Conservation (phyloP, 768 basidiomycete genomes). For the Collybiopsis confluens region DNA sequence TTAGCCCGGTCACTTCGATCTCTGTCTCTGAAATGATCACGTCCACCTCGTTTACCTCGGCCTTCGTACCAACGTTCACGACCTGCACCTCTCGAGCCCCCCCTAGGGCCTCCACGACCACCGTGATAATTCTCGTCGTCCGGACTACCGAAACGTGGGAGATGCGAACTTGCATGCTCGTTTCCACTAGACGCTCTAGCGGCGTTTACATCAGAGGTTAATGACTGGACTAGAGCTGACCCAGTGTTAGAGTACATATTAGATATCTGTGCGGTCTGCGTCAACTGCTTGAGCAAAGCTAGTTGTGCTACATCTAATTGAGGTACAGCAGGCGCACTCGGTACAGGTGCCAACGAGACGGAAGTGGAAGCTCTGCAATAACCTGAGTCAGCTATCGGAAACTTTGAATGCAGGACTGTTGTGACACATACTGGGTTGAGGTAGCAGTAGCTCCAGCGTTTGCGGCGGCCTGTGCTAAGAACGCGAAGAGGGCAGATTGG, state of each 20-base stretch:
- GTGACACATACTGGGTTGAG: constrained; percentile 32
- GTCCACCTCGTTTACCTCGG: constrained; percentile 52
- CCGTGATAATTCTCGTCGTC: constrained; percentile 50
- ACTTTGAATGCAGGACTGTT: background rate
- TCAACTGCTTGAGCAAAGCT: constrained; percentile 72
- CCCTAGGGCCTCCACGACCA: constrained; percentile 54
- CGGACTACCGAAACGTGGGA: constrained; percentile 42
- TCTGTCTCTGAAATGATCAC: constrained; percentile 39
- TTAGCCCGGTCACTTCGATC: constrained; percentile 42
- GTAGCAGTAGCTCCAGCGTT: constrained; percentile 32
- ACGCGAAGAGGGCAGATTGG: constrained; percentile 63
- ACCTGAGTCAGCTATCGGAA: background rate
- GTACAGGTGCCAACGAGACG: constrained; percentile 41
- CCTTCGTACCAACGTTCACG: constrained; percentile 32
- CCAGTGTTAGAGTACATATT: constrained; percentile 25
- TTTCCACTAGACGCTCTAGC: constrained; percentile 38
- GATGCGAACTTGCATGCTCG: constrained; percentile 33
- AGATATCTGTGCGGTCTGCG: constrained; percentile 49
- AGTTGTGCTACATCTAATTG: constrained; percentile 54
- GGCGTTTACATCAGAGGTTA: constrained; percentile 18
- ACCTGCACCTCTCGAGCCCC: constrained; percentile 56
- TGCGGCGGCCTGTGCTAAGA: constrained; percentile 67
- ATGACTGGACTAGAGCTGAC: constrained; percentile 27
- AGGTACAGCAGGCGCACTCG: constrained; percentile 24
- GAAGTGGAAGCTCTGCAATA: constrained; percentile 18